A percentile compares a stretch with the other conserved stretches of the same genome.
Conservation (phyloP, 352 stramenopile species). For the Pythium insidiosum region DNA sequence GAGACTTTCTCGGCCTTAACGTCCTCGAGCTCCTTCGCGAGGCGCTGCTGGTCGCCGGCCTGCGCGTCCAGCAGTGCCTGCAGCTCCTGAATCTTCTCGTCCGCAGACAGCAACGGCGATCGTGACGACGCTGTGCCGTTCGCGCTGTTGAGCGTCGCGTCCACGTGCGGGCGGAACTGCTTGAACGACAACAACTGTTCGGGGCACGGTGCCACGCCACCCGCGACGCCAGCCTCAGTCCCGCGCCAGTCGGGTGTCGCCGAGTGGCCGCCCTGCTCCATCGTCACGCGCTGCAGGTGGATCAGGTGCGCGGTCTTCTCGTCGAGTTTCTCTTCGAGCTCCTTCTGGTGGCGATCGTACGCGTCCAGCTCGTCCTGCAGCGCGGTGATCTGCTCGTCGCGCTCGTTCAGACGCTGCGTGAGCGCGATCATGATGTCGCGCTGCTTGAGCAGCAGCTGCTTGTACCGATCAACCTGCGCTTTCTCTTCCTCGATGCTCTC, state of each 20-base stretch:
- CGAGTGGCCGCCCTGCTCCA: slow-evolving; percentile 87
- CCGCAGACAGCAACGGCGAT: slow-evolving; percentile 49
- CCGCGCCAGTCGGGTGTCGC: too few relatives aligned
- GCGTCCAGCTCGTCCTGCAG: slow-evolving; percentile 93
- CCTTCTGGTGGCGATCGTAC: slow-evolving; percentile 89
- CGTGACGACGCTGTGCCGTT: too few relatives aligned
- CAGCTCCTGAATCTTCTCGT: slow-evolving; percentile 86
- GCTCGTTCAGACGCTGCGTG: slow-evolving; percentile 91
- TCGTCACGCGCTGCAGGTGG: slow-evolving; percentile 87
- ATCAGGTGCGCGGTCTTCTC: slow-evolving; percentile 92
- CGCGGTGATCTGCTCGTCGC: slow-evolving; percentile 94
- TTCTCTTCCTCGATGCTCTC: slow-evolving; percentile 94
- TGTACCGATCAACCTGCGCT: slow-evolving; percentile 93
- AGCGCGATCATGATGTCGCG: slow-evolving; percentile 96
- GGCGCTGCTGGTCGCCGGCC: slow-evolving; percentile 35
- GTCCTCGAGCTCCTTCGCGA: slow-evolving; percentile 80
- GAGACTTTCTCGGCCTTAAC: slow-evolving; percentile 85
- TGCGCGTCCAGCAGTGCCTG: slow-evolving; percentile 51
- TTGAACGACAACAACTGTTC: slow-evolving; percentile 59
- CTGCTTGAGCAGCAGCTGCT: slow-evolving; percentile 94
- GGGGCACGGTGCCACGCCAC: neutral
- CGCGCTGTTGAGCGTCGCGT: slow-evolving; percentile 4
- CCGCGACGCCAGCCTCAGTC: too few relatives aligned
- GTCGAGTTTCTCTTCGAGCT: slow-evolving; percentile 91
- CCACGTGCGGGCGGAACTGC: slow-evolving; percentile 52